These are phyloP conservation scores for Solanum pinnatisectum DNA, from an alignment of 257 asterid genomes.

Conservation along the genomic window DNA sequence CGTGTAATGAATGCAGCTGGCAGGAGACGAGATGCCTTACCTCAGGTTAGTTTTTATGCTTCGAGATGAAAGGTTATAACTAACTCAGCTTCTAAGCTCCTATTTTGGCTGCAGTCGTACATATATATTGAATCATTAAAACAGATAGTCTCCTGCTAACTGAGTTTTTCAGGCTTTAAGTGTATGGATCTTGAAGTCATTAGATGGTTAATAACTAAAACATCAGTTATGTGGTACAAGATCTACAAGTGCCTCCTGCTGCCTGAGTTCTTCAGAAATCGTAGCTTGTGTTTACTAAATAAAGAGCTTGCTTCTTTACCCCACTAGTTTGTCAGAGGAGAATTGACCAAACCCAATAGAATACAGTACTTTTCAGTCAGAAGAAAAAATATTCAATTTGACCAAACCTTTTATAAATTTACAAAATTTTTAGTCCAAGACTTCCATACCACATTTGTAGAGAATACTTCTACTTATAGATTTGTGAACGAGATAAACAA, in stretches of 20 bases:
- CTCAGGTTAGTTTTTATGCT: constrained; percentile 54
- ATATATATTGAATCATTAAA: not conserved
- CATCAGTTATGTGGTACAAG: not conserved
- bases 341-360: not conserved
- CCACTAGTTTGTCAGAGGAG: not conserved
- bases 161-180: not conserved
- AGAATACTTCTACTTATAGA: not conserved
- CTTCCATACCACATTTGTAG: not conserved
- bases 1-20: constrained; percentile 99
- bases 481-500: not conserved
- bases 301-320: not conserved
- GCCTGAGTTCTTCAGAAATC: not conserved
- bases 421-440: not conserved
- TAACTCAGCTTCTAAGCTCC: not conserved
- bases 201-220: not conserved
- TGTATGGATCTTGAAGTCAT: not conserved
- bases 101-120: not conserved
- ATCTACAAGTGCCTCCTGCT: not conserved
- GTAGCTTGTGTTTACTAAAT: not conserved
- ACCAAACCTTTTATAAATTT: not conserved
- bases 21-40: constrained; percentile 82
- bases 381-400: not conserved
- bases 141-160: not conserved
- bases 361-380: not conserved
- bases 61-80: not conserved